Evolutionary conservation across 306 rosid genomes (phyloP).

Genomic region (Trifolium fragiferum): DNA sequence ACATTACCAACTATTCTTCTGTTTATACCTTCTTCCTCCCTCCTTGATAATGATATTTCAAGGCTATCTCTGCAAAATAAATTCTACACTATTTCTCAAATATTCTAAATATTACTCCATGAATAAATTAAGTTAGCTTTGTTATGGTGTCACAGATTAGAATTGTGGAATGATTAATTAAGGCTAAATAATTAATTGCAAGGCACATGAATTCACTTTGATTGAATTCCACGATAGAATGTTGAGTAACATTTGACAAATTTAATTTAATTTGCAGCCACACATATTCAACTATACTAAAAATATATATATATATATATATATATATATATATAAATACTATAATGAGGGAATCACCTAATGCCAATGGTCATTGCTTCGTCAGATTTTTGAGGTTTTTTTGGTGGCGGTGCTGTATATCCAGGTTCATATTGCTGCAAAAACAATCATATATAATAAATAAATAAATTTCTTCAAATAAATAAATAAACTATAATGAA

Average conservation of each 20-base stretch:
- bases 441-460: neutral
- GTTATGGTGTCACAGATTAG: neutral
- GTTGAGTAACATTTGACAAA: conserved; percentile 37
- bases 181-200: conserved; percentile 33
- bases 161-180: conserved; percentile 19
- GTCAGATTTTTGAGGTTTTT: conserved; percentile 59
- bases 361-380: conserved; percentile 75
- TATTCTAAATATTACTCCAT: too few species aligned
- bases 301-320: neutral
- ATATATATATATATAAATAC: neutral
- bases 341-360: conserved; percentile 53
- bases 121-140: neutral
- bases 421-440: conserved; percentile 87
- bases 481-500: neutral
- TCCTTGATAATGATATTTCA: conserved; percentile 66
- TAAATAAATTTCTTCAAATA: neutral
- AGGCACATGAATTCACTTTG: conserved; percentile 37
- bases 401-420: conserved; percentile 70
- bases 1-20: conserved; percentile 44
- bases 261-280: neutral
- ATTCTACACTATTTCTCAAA: neutral
- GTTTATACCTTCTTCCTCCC: conserved; percentile 48
- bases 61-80: conserved; percentile 62
- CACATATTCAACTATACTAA: neutral
- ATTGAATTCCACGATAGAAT: conserved; percentile 43